Evolutionary conservation across 2,329 filamentous ascomycete species (phyloP).

Genomic region (Cordyceps pruinosa): DNA sequence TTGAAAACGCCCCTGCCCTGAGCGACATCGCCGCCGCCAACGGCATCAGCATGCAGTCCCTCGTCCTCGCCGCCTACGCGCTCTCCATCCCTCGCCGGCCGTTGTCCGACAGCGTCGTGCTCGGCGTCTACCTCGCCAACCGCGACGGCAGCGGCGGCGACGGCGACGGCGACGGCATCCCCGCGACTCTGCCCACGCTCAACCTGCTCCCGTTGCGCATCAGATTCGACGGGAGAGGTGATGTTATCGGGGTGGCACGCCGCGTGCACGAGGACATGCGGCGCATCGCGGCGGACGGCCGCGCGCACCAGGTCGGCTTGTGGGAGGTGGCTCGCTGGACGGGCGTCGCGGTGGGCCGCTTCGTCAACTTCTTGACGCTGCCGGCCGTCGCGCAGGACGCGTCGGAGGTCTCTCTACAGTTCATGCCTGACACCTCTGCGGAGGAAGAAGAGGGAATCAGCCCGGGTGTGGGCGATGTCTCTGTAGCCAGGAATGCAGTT

Average conservation of each 20-base stretch:
- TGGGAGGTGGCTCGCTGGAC: constrained; percentile 72
- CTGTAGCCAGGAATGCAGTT: constrained; percentile 20
- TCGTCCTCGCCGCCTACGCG: constrained; percentile 31
- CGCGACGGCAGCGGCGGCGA: constrained; percentile 56
- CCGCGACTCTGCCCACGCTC: constrained; percentile 59
- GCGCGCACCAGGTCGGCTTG: constrained; percentile 56
- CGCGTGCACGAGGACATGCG: constrained; percentile 63
- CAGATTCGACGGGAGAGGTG: constrained; percentile 16
- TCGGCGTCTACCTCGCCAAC: constrained; percentile 83
- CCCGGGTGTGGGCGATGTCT: not conserved
- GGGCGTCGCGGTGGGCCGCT: constrained; percentile 59
- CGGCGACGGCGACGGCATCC: constrained; percentile 46
- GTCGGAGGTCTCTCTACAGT: not conserved
- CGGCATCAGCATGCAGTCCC: constrained; percentile 59
- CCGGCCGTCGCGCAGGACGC: constrained; percentile 22
- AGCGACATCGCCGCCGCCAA: constrained; percentile 32
- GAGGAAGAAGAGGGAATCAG: not conserved
- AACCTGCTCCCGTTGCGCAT: constrained; percentile 71
- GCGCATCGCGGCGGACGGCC: constrained; percentile 43
- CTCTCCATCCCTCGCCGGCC: constrained; percentile 28
- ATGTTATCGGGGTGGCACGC: constrained; percentile 45
- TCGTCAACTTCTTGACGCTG: constrained; percentile 72
- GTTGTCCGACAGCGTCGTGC: constrained; percentile 35
- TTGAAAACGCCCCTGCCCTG: not conserved
- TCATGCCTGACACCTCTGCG: not conserved